phyloP scores from a whole-genome alignment of 1,139 yeast genomes.

The Pichia sp. region DNA sequence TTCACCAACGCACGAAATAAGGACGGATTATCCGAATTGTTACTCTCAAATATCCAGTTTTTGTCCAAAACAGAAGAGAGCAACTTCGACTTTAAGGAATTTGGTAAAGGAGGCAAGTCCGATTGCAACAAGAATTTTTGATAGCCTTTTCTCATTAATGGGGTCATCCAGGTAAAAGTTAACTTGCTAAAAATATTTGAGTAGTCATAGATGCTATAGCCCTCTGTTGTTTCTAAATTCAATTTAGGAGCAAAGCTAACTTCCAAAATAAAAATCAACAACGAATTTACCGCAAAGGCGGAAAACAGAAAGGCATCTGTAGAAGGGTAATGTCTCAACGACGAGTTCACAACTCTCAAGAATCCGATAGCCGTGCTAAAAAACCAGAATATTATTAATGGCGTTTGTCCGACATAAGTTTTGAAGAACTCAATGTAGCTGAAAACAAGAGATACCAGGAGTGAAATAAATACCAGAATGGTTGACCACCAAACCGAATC shows the following conservation, averaged over 20 bases:
- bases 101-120: conserved; percentile 81
- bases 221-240: conserved; percentile 40
- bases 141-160: conserved; percentile 82
- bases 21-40: conserved; percentile 51
- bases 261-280: conserved; percentile 53
- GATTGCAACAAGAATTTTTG: conserved; percentile 63
- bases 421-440: conserved; percentile 74
- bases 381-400: conserved; percentile 75
- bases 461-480: conserved; percentile 38
- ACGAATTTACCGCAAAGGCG: conserved; percentile 46
- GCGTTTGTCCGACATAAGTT: conserved; percentile 59
- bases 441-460: conserved; percentile 49
- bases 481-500: conserved; percentile 46
- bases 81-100: conserved; percentile 50
- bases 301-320: conserved; percentile 42
- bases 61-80: conserved; percentile 48
- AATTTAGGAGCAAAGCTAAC: conserved; percentile 38
- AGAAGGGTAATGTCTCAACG: conserved; percentile 43
- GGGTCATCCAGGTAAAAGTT: conserved; percentile 90
- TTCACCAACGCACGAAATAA: conserved; percentile 55
- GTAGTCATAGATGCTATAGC: conserved; percentile 60
- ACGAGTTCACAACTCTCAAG: conserved; percentile 44
- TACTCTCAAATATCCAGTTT: conserved; percentile 55
- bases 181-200: conserved; percentile 80
- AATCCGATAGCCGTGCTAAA: conserved; percentile 43